These are phyloP conservation scores for Castanea sativa DNA, from an alignment of 306 rosid genomes.

Conservation along the genomic window DNA sequence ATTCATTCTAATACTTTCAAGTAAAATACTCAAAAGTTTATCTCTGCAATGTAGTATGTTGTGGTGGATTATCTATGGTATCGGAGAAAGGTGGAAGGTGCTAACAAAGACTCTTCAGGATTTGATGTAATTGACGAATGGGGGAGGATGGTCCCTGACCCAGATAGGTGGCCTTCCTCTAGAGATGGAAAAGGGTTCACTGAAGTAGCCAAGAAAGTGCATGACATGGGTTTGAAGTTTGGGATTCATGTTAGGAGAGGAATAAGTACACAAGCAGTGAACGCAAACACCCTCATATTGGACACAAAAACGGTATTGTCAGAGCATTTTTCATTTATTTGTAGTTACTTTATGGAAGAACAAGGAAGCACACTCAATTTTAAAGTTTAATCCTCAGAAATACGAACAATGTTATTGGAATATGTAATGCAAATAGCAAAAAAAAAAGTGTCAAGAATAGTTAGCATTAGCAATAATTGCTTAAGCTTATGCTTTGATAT, in stretches of 20 bases:
- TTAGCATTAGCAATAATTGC: neutral
- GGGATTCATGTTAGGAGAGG: conserved; percentile 99
- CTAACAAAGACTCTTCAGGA: conserved; percentile 72
- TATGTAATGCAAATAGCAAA: neutral
- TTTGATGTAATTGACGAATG: conserved; percentile 86
- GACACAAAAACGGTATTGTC: conserved; percentile 60
- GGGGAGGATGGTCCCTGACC: conserved; percentile 94
- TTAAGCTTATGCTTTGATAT: conserved; percentile 17
- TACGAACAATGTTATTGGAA: neutral
- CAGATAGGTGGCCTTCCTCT: conserved; percentile 94
- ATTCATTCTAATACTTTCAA: too few relatives aligned
- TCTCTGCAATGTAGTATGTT: conserved; percentile 61
- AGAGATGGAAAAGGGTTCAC: conserved; percentile 66
- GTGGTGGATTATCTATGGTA: conserved; percentile 98
- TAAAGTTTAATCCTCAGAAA: neutral
- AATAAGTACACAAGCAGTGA: conserved; percentile 92
- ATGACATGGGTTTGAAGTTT: conserved; percentile 79
- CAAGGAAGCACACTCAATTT: too few relatives aligned
- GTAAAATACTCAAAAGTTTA: neutral
- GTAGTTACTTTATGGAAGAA: neutral
- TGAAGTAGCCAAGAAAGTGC: conserved; percentile 71
- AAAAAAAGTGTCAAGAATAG: neutral
- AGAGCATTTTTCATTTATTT: neutral
- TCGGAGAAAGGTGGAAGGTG: conserved; percentile 77
- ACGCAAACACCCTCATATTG: conserved; percentile 83